Evolutionary conservation across 495 filamentous ascomycete species (phyloP).

Genomic region (Lophiostoma macrostomum): DNA sequence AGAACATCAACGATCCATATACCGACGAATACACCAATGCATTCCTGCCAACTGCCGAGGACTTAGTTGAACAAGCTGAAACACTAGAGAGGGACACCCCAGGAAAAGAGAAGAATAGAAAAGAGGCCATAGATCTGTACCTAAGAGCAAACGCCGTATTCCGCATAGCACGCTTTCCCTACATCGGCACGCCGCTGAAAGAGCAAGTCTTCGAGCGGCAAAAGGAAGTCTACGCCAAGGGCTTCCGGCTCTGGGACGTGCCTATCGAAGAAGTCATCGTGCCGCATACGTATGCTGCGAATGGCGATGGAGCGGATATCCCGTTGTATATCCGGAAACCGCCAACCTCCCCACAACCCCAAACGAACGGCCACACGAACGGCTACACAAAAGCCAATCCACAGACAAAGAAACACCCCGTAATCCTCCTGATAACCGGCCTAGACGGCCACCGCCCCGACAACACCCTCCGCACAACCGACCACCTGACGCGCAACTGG

Average conservation of each 20-base stretch:
- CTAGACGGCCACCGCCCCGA: slow-evolving; percentile 75
- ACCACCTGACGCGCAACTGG: slow-evolving; percentile 63
- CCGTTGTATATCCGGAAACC: slow-evolving; percentile 64
- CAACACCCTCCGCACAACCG: slow-evolving; percentile 63
- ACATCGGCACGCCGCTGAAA: slow-evolving; percentile 54
- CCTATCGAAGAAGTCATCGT: slow-evolving; percentile 57
- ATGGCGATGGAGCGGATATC: slow-evolving; percentile 52
- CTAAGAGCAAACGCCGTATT: slow-evolving; percentile 67
- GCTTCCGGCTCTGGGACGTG: slow-evolving; percentile 52
- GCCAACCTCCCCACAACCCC: no score
- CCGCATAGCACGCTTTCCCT: slow-evolving; percentile 71
- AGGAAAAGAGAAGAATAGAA: slow-evolving; percentile 8
- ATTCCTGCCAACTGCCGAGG: slow-evolving; percentile 56
- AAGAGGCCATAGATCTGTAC: slow-evolving; percentile 57
- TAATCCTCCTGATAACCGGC: slow-evolving; percentile 66
- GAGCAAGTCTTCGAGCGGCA: slow-evolving; percentile 62
- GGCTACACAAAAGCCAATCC: no score
- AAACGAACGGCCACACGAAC: slow-evolving; percentile 33
- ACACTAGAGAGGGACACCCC: no score
- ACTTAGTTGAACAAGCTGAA: slow-evolving; percentile 50
- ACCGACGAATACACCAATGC: slow-evolving; percentile 59
- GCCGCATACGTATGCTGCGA: slow-evolving; percentile 49
- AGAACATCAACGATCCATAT: slow-evolving; percentile 61
- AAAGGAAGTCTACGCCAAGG: slow-evolving; percentile 62
- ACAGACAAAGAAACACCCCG: neutral